Percentiles rank a stretch among this genome's conserved stretches.
phyloP scores from a whole-genome alignment of 148 eudicot genomes.

The Spergularia marina region DNA sequence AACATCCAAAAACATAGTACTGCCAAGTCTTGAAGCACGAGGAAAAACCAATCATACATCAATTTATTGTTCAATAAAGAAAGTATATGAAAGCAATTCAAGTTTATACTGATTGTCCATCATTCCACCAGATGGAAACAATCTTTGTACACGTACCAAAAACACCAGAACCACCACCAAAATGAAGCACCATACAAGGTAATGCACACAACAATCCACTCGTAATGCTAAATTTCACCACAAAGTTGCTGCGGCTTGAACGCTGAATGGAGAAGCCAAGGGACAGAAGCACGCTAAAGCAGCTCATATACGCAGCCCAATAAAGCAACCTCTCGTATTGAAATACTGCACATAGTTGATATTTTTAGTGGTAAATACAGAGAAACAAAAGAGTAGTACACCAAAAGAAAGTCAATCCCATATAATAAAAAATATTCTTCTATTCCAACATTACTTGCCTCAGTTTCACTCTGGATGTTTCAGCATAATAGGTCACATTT shows the following conservation, averaged over 20 bases:
- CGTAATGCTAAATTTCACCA: slow-evolving; percentile 31
- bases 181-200: slow-evolving; percentile 33
- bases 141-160: slow-evolving; percentile 9
- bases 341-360: slow-evolving; percentile 44
- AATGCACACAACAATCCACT: slow-evolving; percentile 32
- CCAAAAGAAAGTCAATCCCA: not conserved
- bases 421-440: not conserved
- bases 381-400: not conserved
- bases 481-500: not conserved
- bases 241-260: slow-evolving; percentile 26
- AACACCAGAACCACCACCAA: slow-evolving; percentile 43
- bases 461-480: not conserved
- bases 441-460: not conserved
- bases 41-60: slow-evolving; percentile 12
- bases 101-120: not conserved
- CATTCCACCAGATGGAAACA: not conserved
- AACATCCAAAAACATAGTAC: slow-evolving; percentile 54
- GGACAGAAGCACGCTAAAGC: slow-evolving; percentile 59
- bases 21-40: slow-evolving; percentile 31
- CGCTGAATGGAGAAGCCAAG: slow-evolving; percentile 33
- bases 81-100: not conserved
- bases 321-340: slow-evolving; percentile 56
- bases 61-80: not conserved
- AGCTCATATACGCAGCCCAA: slow-evolving; percentile 63
- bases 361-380: slow-evolving; percentile 2